A percentile compares a stretch with the other conserved stretches of the same genome.
These are phyloP conservation scores for Xylaria sp. DNA, from an alignment of 2,329 filamentous ascomycete genomes.

Conservation along the genomic window DNA sequence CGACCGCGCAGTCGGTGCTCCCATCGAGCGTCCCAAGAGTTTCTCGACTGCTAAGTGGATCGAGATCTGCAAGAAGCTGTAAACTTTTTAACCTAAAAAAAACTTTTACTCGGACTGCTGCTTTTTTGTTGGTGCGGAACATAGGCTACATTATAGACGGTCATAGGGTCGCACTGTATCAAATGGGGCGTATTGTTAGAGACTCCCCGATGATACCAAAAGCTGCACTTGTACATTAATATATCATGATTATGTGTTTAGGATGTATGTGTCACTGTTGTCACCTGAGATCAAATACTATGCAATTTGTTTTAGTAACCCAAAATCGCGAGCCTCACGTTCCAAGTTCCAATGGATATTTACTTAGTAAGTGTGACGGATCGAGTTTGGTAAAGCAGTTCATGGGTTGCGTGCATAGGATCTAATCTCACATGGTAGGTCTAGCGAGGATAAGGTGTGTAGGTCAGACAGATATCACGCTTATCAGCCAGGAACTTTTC, in stretches of 20 bases:
- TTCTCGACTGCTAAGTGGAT: conserved; percentile 98
- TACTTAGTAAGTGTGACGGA: neutral
- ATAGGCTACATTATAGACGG: conserved; percentile 50
- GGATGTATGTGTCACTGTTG: conserved; percentile 18
- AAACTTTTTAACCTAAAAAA: conserved; percentile 55
- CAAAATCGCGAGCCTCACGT: neutral
- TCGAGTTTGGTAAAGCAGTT: neutral
- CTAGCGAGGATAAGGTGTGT: neutral
- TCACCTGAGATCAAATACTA: conserved; percentile 15
- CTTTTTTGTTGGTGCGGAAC: conserved; percentile 41
- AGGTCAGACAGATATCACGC: neutral
- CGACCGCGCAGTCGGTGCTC: conserved; percentile 94
- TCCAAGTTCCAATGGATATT: neutral
- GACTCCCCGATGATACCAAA: conserved; percentile 51
- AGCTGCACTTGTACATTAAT: conserved; percentile 51
- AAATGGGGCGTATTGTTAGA: conserved; percentile 46
- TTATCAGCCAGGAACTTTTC: neutral
- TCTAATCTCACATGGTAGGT: neutral
- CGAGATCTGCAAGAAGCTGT: conserved; percentile 93
- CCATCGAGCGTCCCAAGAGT: conserved; percentile 98
- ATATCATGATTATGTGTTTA: conserved; percentile 47
- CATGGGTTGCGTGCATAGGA: neutral
- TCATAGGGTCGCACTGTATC: conserved; percentile 48
- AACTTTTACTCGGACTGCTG: conserved; percentile 35
- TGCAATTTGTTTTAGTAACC: conserved; percentile 18